Evolutionary conservation across 345 rosid genomes (phyloP), one percentile per base, ranked within the genome.

Genomic region (Clausena lansium): DNA sequence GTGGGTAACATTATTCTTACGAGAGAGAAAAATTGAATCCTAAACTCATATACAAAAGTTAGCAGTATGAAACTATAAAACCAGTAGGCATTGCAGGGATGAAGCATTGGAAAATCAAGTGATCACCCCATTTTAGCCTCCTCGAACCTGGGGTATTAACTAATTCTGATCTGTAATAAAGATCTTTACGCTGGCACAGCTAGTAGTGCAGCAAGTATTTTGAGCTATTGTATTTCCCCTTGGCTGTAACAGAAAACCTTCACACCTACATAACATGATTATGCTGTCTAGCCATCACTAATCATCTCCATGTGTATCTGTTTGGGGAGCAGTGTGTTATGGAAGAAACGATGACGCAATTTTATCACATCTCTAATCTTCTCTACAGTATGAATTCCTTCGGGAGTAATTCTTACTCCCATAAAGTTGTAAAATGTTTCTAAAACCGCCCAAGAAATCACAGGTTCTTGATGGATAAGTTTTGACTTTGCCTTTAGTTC

Each of bases 361-460:
- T 65, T 19, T 65, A 20, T 24, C 27, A 15, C 64, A 41, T 59
- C 71, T 13, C 74, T 76, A 75, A 39, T 76, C 64, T 58, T 73
- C 77, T 63, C 72, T 75, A 82, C 69, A 15, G 57, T 52, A 68
- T 13, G 76, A 10, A 73, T 64, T 82, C 58, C 67, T 80, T 41
- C 45, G 75, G 1, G 76, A 77, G 62, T 73, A 66, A 38, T 81
- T 81, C 64, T 74, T 75, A 70, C 83, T 68, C 59, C 84, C 84
- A 70, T 85, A 80, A 57, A 88, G 74, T 65, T 77, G 77, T 20
- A 91, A 67, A 50, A 91, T 78, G 76, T 87, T 86, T 78, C 81
- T 85, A 66, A 87, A 62, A 74, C 80, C 75, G 33, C 61, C 47
- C 58, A 82, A 79, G 60, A 89, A 76, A 70, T 81, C 76, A 59